Base-by-base conservation (phyloP, 305 asterid genomes). In the Striga hermonthica region DNA sequence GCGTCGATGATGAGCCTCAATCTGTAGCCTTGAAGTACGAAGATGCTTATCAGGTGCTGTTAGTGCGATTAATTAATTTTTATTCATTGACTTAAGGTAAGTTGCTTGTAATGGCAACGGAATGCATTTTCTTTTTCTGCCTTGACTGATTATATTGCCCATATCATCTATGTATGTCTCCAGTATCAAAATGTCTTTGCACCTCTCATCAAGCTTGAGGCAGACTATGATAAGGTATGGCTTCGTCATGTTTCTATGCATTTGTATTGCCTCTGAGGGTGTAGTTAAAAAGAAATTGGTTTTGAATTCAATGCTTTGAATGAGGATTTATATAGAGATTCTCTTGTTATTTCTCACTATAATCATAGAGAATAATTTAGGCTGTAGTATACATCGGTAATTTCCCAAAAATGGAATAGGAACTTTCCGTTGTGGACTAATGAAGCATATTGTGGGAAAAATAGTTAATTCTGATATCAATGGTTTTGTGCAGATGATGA, bases 141-240 rank as follows among this genome's bases (percentile, higher is more conserved):
- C 57, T 56, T 71, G 14, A 50, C 76, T 69, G 15, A 69, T 62
- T 50, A 11, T 57, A 11, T 57, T 68, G 57, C 59, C 64, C 71
- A 65, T 39, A n/a, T 49, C 70, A 41, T 48, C 72, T 13, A 22
- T 22, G 2, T 22, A 22, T 22, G 31, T 70, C 62, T 81, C 70
- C 89, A 94, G 99, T 94, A 94, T 72, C 97, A 94, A 94, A 94
- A 94, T 79, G 95, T 94, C 72, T 94, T 94, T 50, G 99, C 99
- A 14, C 97, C 99, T 62, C 82, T 94, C 64, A 90, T 94, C 84
- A 94, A 94, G 85, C 99, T 94, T 54, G 99, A 90, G 79, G 97
- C 99, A 57, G 99, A 94, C 79, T 94, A 94, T 69, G 99, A 94
- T 73, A 94, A 94, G 97, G 99, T 94, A 82, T 59, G 60, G 0